Evolutionary conservation across 768 basidiomycete genomes (phyloP), one percentile per base, ranked within the genome.

Genomic region (Paxillus involutus): DNA sequence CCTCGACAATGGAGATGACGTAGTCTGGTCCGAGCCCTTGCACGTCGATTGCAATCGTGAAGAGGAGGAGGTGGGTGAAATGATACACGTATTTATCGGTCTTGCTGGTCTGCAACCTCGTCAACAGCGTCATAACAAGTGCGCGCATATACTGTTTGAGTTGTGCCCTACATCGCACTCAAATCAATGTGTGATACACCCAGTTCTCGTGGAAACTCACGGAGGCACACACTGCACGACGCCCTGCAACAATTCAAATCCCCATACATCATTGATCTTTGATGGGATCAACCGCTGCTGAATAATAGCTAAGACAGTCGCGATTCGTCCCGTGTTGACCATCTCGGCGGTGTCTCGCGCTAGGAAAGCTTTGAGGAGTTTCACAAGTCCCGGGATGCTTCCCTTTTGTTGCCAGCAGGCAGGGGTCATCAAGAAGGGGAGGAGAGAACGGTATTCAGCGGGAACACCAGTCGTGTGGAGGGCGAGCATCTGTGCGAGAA

Each of bases 401-500:
- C 97, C 97, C 63, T 95, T 89, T 67, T 94, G 91, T 66, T 89
- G 86, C 96, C 97, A 99, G 6, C 88, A 79, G 0, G 84, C 77
- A 0, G 94, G 93, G 0, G 87, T 89, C 43, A 98, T 81, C 16
- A 99, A 77, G 63, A 93, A 86, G 0, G 85, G 88, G 6, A 98
- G 79, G 9, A 98, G 77, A 29, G 78, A 74, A 26, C 86, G 85
- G 73, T 98, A 99, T 51, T 88, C 82, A 0, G 76, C 71, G 1
- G 96, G 94, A 2, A 95, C 77, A 7, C 78, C 75, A 3, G 69
- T 64, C 2, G 68, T 73, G 60, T 96, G 94, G 3, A 92, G 74
- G 58, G 94, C 89, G 30, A 99, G 86, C 80, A 99, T 94, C 65
- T 98, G 97, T 0, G 94, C 89, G 43, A 98, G 84, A 60, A 99